Base-by-base conservation (phyloP, 169 alveolate species). In the Eimeria tenella region DNA sequence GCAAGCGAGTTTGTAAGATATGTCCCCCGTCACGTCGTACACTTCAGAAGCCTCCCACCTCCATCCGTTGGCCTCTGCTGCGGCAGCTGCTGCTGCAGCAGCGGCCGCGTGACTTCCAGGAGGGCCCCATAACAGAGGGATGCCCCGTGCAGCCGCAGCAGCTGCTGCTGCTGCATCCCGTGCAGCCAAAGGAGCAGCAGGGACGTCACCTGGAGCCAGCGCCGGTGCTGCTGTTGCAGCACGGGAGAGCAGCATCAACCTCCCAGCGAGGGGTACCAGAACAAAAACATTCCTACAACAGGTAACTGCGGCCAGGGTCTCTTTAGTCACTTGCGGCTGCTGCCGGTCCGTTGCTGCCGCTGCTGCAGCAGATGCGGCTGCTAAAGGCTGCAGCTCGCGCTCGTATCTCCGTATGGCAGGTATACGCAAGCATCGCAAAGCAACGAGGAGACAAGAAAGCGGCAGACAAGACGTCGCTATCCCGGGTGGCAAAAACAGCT, bases 1-100 rank as follows among this genome's bases (percentile, higher is more conserved):
- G 94, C 94, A 90, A 13, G 94, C 94, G 15, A 90, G 73, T 15
- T 68, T 55, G 56, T 90, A 82, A 4, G 94, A 73, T 10, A 90
- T 53, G 31, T 90, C 94, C 21, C 94, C 94, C 6, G 84, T 65
- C 31, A 82, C 77, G 50, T 90, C 94, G 25, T 73, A 68, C 7
- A 90, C 89, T 74, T 90, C 94, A 25, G 89, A 73, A 4, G 94
- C 94, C 25, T 25, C 77, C 90, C 88, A 90, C 65, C 89, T 73
- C 87, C 86, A 71, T 5, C 83, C 68, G 10, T 50, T 52, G 21
- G 84, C 86, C 62, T 60, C 74, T 31, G 91, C 91, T n/a, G 79
- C 74, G 19, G 77, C 79, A 3, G 79, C 79, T 3, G 91, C 91
- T 6, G 53, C 84, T 8, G 62, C 84, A 74, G 84, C 52, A 74